Percentiles rank a stretch among this genome's conserved stretches.
Evolutionary conservation across 2,329 filamentous ascomycete genomes (phyloP).

Genomic region (Arthrobotrys sphaeroides): DNA sequence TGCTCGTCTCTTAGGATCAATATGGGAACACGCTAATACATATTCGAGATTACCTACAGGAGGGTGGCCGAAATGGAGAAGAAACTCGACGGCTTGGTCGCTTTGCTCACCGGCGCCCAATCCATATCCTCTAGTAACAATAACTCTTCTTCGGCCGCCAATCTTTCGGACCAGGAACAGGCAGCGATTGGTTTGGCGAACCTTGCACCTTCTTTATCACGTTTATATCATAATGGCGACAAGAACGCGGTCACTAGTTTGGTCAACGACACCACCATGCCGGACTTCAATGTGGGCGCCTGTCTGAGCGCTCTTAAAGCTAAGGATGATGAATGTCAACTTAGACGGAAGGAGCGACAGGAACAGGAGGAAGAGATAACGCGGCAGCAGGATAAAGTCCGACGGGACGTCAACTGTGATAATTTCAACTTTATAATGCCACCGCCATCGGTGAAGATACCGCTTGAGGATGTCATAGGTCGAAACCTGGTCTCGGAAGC

Average conservation of each 20-base stretch:
- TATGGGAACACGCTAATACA: not conserved
- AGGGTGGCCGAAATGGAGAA: slow-evolving; percentile 60
- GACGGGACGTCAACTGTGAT: slow-evolving; percentile 14
- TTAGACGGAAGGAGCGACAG: not conserved
- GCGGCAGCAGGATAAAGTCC: not conserved
- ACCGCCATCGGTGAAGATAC: not conserved
- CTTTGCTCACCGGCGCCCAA: slow-evolving; percentile 36
- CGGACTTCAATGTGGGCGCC: slow-evolving; percentile 22
- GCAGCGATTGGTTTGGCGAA: slow-evolving; percentile 58
- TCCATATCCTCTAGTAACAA: slow-evolving; percentile 39
- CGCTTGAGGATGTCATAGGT: slow-evolving; percentile 37
- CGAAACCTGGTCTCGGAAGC: slow-evolving; percentile 58
- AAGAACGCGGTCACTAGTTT: slow-evolving; percentile 66
- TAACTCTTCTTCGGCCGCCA: slow-evolving; percentile 55
- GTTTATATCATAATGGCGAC: slow-evolving; percentile 60
- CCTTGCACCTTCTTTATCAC: slow-evolving; percentile 42
- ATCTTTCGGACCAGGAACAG: slow-evolving; percentile 55
- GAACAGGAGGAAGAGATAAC: not conserved
- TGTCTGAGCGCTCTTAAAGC: slow-evolving; percentile 21
- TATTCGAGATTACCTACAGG: slow-evolving; percentile 51
- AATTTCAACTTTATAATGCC: slow-evolving; percentile 24
- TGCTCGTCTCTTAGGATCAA: not conserved
- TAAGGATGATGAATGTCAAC: slow-evolving; percentile 10
- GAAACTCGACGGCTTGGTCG: slow-evolving; percentile 57
- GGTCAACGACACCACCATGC: slow-evolving; percentile 59